Percentiles rank a stretch among this genome's conserved stretches.
Conservation (phyloP, 1,284 basidiomycete genomes). For the Irpex lacteus region DNA sequence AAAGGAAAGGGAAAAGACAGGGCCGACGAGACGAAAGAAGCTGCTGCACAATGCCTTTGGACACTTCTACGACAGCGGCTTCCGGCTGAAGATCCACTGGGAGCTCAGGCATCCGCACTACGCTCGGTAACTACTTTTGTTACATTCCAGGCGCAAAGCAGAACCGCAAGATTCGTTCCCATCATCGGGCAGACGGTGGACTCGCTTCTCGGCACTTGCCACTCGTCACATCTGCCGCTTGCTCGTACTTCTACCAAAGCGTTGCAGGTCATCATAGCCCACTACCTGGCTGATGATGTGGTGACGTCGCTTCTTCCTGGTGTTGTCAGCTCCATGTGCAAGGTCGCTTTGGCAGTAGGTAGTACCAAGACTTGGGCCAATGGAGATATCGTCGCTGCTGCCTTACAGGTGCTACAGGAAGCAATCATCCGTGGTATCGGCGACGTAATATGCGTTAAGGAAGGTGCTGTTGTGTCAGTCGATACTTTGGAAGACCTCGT, state of each 20-base stretch:
- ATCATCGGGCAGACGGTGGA: conserved; percentile 83
- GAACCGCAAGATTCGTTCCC: conserved; percentile 58
- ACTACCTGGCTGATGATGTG: conserved; percentile 64
- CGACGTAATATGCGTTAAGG: conserved; percentile 61
- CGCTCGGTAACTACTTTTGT: conserved; percentile 32
- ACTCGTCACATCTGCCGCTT: conserved; percentile 56
- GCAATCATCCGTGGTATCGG: conserved; percentile 57
- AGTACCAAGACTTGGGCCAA: conserved; percentile 59
- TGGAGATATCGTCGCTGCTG: conserved; percentile 59
- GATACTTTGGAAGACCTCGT: conserved; percentile 62
- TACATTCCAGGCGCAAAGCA: conserved; percentile 45
- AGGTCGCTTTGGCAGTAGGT: conserved; percentile 52
- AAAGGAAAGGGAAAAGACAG: conserved; percentile 60
- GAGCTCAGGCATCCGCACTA: conserved; percentile 23
- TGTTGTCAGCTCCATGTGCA: conserved; percentile 71
- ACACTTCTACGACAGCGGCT: conserved; percentile 51
- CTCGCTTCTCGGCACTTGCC: conserved; percentile 56
- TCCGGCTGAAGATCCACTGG: conserved; percentile 34
- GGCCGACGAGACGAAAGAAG: conserved; percentile 77
- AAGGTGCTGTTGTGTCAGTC: conserved; percentile 54
- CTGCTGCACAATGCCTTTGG: conserved; percentile 56
- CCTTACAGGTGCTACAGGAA: conserved; percentile 56
- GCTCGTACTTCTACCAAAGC: conserved; percentile 66
- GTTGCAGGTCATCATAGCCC: conserved; percentile 50
- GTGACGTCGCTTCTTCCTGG: conserved; percentile 80